Conservation (phyloP, 1,284 basidiomycete species). For the Termitomyces sp. region DNA sequence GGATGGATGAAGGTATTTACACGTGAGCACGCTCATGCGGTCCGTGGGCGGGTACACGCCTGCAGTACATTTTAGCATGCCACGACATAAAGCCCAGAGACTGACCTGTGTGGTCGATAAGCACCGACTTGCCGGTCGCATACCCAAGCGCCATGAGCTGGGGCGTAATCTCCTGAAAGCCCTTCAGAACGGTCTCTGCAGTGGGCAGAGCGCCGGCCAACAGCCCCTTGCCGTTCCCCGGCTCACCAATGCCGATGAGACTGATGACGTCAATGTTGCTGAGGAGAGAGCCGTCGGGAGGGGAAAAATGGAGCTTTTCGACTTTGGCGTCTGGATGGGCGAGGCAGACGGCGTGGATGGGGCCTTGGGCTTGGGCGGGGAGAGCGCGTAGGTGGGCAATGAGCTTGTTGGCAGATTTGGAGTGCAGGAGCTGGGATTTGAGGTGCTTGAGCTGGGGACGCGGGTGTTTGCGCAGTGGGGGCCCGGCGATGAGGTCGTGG, state of each 20-base stretch:
- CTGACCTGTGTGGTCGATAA: constrained; percentile 63
- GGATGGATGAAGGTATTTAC: constrained; percentile 33
- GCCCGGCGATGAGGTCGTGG: constrained; percentile 64
- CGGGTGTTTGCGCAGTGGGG: constrained; percentile 31
- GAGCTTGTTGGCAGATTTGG: constrained; percentile 63
- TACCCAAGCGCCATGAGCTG: constrained; percentile 73
- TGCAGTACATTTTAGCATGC: constrained; percentile 16
- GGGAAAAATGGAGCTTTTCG: constrained; percentile 47
- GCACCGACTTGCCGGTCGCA: constrained; percentile 60
- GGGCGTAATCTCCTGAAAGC: constrained; percentile 65
- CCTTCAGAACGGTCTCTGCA: constrained; percentile 61
- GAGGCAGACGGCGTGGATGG: constrained; percentile 76
- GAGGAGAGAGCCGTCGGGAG: constrained; percentile 29
- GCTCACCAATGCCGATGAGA: constrained; percentile 40
- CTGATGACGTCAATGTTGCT: constrained; percentile 51
- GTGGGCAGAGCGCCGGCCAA: constrained; percentile 71
- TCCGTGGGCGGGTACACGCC: constrained; percentile 69
- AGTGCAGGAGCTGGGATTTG: constrained; percentile 63
- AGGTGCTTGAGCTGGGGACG: constrained; percentile 57
- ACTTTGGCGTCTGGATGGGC: constrained; percentile 55
- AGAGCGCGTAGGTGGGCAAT: constrained; percentile 61
- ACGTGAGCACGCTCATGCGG: constrained; percentile 73
- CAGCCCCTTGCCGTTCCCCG: constrained; percentile 50
- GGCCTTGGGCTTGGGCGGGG: constrained; percentile 35
- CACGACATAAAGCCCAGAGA: background rate